Evolutionary conservation across 768 basidiomycete species (phyloP).

Genomic region (Russula vinacea): DNA sequence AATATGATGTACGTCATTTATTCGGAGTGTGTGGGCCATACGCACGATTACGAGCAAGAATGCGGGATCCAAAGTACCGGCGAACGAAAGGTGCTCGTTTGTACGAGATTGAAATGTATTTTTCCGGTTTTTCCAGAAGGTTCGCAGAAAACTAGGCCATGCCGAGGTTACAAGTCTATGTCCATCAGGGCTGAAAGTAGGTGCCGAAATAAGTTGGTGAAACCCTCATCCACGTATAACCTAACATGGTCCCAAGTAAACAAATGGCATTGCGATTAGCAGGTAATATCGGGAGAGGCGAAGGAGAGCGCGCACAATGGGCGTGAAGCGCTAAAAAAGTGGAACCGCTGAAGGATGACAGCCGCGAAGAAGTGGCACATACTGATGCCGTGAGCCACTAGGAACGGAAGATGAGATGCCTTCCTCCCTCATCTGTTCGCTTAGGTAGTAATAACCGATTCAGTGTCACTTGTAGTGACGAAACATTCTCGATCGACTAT

Average conservation of each 20-base stretch:
- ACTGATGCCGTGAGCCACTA: conserved; percentile 62
- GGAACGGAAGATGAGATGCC: conserved; percentile 45
- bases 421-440: conserved; percentile 56
- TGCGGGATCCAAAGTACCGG: conserved; percentile 63
- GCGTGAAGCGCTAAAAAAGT: conserved; percentile 62
- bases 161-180: neutral
- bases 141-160: conserved; percentile 48
- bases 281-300: conserved; percentile 89
- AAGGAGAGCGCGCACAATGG: conserved; percentile 78
- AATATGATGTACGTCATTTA: neutral
- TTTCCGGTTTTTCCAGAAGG: conserved; percentile 53
- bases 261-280: conserved; percentile 72
- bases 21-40: conserved; percentile 22
- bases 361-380: conserved; percentile 59
- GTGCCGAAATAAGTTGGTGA: conserved; percentile 92
- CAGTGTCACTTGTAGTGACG: conserved; percentile 71
- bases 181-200: conserved; percentile 95
- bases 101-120: conserved; percentile 52
- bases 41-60: conserved; percentile 58
- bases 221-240: conserved; percentile 93
- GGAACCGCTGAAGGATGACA: conserved; percentile 71
- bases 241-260: conserved; percentile 65
- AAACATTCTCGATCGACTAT: conserved; percentile 55
- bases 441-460: conserved; percentile 52
- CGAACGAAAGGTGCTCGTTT: conserved; percentile 58